Evolutionary conservation across 1,284 basidiomycete species (phyloP), one percentile per base, ranked within the genome.

Genomic region (Salmacisia buchloeana): DNA sequence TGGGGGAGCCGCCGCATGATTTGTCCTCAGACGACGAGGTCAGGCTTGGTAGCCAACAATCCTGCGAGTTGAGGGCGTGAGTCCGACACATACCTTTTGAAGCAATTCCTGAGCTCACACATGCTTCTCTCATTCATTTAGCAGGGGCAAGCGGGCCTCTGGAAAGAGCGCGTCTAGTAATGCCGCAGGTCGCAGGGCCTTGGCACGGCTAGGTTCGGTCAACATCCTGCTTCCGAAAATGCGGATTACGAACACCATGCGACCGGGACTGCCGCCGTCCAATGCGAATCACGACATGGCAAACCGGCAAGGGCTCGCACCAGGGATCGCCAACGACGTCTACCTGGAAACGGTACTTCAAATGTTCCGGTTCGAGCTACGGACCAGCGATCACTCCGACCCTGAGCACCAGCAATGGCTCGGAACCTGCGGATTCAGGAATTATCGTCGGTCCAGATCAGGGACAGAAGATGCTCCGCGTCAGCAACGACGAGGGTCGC

Each of bases 381-480:
- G 54, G 12, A 63, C 67, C 29, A 79, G 77, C 65, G 60, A 70
- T 34, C 66, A 69, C 0, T 29, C n/a, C 6, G 68, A 77, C 35
- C 57, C 46, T 13, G 63, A 66, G 21, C 77, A 79, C 63, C 74
- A 72, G 59, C 64, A 65, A 15, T 79, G 74, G 74, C 66, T 79
- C 2, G 77, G 77, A 34, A 70, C 74, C 0, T 78, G 75, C 63
- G 75, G 77, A 5, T 31, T 72, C 38, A 41, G 52, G 29, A 57
- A 57, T 25, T 35, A 62, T 38, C 25, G 68, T 5, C 38, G 63
- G 4, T 21, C 23, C 12, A 63, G 58, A 35, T 9, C 31, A 35
- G 18, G 15, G 2, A 35, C 41, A 7, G 41, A 7, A n/a, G 41
- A n/a, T 43, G 41, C 18, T 21, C 6, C 15, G 41, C 10, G 7